Conservation (phyloP, 768 basidiomycete species). For the Daedalea quercina region DNA sequence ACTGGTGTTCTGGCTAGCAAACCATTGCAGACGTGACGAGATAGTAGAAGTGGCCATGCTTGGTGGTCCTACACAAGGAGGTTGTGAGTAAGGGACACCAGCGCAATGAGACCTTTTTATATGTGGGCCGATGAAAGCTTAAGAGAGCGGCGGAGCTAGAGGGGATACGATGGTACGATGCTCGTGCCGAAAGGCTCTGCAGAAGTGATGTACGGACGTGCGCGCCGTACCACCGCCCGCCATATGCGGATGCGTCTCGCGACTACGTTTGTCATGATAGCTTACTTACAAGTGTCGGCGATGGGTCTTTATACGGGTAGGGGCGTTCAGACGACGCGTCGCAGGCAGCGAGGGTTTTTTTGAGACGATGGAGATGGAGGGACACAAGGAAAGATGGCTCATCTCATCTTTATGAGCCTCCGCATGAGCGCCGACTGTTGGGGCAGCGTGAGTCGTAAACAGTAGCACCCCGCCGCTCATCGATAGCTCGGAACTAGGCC, state of each 20-base stretch:
- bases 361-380: no score
- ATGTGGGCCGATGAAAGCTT: background rate
- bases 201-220: background rate
- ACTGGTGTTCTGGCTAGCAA: constrained; percentile 70
- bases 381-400: no score
- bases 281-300: no score
- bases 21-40: constrained; percentile 90
- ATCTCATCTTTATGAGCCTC: background rate
- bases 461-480: background rate
- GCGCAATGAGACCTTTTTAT: background rate
- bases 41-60: constrained; percentile 24
- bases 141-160: constrained; percentile 4
- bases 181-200: background rate
- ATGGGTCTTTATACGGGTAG: no score
- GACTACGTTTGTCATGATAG: no score
- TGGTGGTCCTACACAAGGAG: background rate
- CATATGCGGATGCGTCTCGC: no score
- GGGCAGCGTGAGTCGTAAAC: background rate
- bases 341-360: no score
- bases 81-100: background rate
- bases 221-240: no score
- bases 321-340: no score
- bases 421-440: background rate
- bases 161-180: constrained; percentile 5
- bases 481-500: background rate